Percentiles rank a stretch among this genome's conserved stretches.
Evolutionary conservation across 768 basidiomycete genomes (phyloP).

Genomic region (Podaxis carcinomalis): DNA sequence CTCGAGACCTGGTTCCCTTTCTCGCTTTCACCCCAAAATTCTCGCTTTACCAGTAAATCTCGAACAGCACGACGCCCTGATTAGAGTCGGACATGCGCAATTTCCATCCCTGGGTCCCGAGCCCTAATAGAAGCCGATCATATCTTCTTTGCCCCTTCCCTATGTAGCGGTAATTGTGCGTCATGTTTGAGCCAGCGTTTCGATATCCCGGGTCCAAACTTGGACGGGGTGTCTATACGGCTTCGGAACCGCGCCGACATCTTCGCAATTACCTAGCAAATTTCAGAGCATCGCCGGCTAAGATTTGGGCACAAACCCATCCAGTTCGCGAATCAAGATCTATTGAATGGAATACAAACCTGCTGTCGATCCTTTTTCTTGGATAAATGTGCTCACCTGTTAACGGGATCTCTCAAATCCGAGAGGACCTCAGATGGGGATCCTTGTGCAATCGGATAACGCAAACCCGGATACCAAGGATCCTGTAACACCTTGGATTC

Average conservation of each 20-base stretch:
- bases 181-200: constrained; percentile 1
- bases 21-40: neutral
- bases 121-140: constrained; percentile 1
- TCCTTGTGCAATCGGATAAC: constrained; percentile 1
- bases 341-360: neutral
- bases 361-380: neutral
- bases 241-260: constrained; percentile 6
- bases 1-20: constrained; percentile 1
- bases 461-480: neutral
- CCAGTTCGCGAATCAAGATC: constrained; percentile 1
- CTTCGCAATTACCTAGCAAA: neutral
- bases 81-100: neutral
- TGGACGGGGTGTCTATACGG: neutral
- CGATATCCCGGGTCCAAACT: neutral
- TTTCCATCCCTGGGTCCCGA: constrained; percentile 3
- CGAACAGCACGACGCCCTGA: neutral
- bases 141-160: constrained; percentile 6
- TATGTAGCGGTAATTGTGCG: neutral
- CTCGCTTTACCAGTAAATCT: neutral
- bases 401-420: neutral
- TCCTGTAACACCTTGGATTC: neutral
- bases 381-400: neutral
- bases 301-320: neutral
- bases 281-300: neutral
- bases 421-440: neutral